Percentiles rank a stretch among this genome's conserved stretches.
These are phyloP conservation scores for Candida oleophila DNA, from an alignment of 805 yeast species.

Conservation along the genomic window DNA sequence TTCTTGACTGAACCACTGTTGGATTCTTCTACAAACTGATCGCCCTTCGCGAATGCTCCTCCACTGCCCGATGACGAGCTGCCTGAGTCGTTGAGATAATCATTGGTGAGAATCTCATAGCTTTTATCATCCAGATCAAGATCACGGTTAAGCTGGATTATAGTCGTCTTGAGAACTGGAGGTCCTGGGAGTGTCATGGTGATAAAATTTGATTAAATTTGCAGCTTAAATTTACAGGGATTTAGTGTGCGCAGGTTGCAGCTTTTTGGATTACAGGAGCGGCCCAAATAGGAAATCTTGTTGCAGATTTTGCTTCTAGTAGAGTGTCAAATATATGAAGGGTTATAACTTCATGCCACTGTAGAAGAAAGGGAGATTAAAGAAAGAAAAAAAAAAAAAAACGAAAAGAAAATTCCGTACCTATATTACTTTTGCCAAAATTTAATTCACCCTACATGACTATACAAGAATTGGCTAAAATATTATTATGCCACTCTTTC, in stretches of 20 bases:
- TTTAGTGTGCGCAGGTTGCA: neutral
- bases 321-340: too few species aligned
- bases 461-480: neutral
- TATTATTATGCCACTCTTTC: neutral
- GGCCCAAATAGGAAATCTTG: too few species aligned
- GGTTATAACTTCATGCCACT: too few species aligned
- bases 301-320: too few species aligned
- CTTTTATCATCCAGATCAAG: constrained; percentile 41
- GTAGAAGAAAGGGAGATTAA: too few species aligned
- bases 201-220: neutral
- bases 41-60: neutral
- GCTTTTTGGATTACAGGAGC: too few species aligned
- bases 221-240: neutral
- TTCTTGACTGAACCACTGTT: constrained; percentile 17
- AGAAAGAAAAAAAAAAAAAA: neutral
- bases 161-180: constrained; percentile 44
- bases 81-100: constrained; percentile 16
- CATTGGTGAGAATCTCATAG: constrained; percentile 43
- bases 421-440: neutral
- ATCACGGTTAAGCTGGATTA: constrained; percentile 43
- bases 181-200: constrained; percentile 31
- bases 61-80: constrained; percentile 6
- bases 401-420: neutral
- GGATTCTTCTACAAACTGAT: constrained; percentile 2
- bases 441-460: neutral